A percentile compares a stretch with the other conserved stretches of the same genome.
Conservation (phyloP, 352 stramenopile genomes). For the Phytophthora tubulina region DNA sequence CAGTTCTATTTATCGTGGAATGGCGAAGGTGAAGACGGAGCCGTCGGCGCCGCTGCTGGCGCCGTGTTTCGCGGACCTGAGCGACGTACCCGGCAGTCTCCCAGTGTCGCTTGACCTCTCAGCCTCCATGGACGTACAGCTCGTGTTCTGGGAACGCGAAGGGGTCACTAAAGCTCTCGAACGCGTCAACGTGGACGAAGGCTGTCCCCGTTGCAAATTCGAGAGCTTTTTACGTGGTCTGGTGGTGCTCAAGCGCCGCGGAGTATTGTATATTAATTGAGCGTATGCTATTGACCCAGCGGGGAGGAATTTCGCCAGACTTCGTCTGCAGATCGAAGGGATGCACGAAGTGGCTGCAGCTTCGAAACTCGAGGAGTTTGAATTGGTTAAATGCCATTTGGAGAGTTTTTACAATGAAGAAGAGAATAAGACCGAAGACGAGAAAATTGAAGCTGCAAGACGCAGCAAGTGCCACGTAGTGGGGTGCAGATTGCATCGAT, state of each 20-base stretch:
- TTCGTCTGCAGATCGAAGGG: constrained; percentile 53
- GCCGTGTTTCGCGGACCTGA: constrained; percentile 31
- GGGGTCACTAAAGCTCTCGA: constrained; percentile 41
- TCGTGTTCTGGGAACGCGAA: constrained; percentile 42
- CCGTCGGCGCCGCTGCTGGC: constrained; percentile 27
- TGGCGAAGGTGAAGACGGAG: constrained; percentile 22
- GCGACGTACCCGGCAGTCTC: constrained; percentile 10
- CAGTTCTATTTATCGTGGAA: not conserved
- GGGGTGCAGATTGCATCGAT: constrained; percentile 55
- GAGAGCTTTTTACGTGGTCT: constrained; percentile 51
- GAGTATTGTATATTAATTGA: constrained; percentile 44
- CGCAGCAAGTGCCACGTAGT: constrained; percentile 65
- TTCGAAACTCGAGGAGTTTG: constrained; percentile 49
- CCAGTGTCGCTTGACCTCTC: constrained; percentile 36
- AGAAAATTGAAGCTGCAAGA: constrained; percentile 28
- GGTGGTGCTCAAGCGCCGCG: constrained; percentile 46
- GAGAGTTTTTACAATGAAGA: constrained; percentile 16
- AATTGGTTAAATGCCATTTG: constrained; percentile 61
- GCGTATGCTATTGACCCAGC: constrained; percentile 46
- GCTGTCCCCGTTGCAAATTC: constrained; percentile 55
- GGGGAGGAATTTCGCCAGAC: constrained; percentile 36
- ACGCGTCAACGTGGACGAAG: constrained; percentile 49
- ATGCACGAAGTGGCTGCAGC: constrained; percentile 16
- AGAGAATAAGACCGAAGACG: constrained; percentile 13
- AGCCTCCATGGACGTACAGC: constrained; percentile 31